Percentiles rank a stretch among this genome's conserved stretches.
Evolutionary conservation across 2,329 filamentous ascomycete species (phyloP).

Genomic region (Fusarium graminum): DNA sequence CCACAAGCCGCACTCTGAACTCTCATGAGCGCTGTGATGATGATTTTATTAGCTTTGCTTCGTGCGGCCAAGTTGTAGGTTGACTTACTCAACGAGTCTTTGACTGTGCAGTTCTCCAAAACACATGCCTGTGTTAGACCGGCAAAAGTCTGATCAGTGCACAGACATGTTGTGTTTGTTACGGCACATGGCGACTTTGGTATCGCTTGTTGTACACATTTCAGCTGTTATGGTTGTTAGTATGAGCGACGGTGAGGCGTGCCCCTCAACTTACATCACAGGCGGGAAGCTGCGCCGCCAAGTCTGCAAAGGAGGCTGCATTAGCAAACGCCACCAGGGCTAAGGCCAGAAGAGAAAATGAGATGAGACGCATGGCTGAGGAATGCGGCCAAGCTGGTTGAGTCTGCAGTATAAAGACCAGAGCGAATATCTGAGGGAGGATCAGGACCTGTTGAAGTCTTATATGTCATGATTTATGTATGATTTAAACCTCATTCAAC

Average conservation of each 20-base stretch:
- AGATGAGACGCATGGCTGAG: slow-evolving; percentile 33
- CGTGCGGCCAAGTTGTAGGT: rapidly evolving
- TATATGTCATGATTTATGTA: slow-evolving; percentile 1
- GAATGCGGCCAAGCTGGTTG: neutral
- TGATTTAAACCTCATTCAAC: neutral
- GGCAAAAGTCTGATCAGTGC: slow-evolving; percentile 36
- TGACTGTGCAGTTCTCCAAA: slow-evolving; percentile 25
- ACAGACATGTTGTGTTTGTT: slow-evolving; percentile 36
- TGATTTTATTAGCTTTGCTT: neutral
- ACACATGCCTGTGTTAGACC: slow-evolving; percentile 33
- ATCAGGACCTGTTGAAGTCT: neutral
- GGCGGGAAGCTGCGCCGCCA: slow-evolving; percentile 26
- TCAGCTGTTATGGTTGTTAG: slow-evolving; percentile 21
- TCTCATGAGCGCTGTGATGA: slow-evolving; percentile 17
- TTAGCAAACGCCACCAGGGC: slow-evolving; percentile 17
- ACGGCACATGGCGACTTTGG: slow-evolving; percentile 30
- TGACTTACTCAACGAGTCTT: slow-evolving; percentile 33
- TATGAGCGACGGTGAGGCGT: neutral
- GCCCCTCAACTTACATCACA: slow-evolving; percentile 11
- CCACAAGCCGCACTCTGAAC: slow-evolving; percentile 32
- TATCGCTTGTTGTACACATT: slow-evolving; percentile 29
- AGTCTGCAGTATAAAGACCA: slow-evolving; percentile 1
- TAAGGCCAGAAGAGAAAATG: slow-evolving; percentile 11
- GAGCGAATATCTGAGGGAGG: neutral
- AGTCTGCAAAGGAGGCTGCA: slow-evolving; percentile 32